Evolutionary conservation across 441 rosid genomes (phyloP), one percentile per base, ranked within the genome.

Genomic region (Viola pubescens): DNA sequence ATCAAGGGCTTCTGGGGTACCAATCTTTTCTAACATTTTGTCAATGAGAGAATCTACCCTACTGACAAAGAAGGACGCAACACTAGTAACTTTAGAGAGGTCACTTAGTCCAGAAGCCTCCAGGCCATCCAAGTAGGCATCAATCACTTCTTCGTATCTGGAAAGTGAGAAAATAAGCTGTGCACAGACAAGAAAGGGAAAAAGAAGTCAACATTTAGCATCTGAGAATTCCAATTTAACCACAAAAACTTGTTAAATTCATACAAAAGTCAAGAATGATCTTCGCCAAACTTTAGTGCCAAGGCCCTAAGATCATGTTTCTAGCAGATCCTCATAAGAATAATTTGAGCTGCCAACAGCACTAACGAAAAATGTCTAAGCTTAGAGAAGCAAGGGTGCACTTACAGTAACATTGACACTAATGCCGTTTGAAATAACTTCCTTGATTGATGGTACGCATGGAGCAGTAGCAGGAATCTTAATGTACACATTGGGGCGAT

Each of bases 401-500:
- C 94, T 80, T 83, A 94, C 97, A 13, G 98, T 94, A 57, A 94
- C 97, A 64, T 94, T 89, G 75, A 94, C 98, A 14, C 98, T 88
- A 37, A 94, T 94, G 56, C 97, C 96, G 4, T 70, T 63, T 13
- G 97, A 79, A 66, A 94, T 89, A 69, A 88, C 97, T 71, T 92
- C 92, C 81, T 87, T 87, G 75, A 92, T 86, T n/a, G 96, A 87
- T 57, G 95, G 95, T 69, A 94, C 63, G 70, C 98, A 94, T 4
- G 96, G 79, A 70, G 84, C 96, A n/a, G 98, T 89, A 48, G 97
- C 98, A 65, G 97, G 98, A 57, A 94, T 94, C 78, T 94, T 92
- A 37, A 92, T 89, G 83, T 89, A 92, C 54, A 92, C 98, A 54
- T 89, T 92, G 14, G 83, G 75, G 65, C 97, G 82, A 73, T 79